Base-by-base conservation (phyloP, 768 basidiomycete genomes). In the Mycena kentingensis region DNA sequence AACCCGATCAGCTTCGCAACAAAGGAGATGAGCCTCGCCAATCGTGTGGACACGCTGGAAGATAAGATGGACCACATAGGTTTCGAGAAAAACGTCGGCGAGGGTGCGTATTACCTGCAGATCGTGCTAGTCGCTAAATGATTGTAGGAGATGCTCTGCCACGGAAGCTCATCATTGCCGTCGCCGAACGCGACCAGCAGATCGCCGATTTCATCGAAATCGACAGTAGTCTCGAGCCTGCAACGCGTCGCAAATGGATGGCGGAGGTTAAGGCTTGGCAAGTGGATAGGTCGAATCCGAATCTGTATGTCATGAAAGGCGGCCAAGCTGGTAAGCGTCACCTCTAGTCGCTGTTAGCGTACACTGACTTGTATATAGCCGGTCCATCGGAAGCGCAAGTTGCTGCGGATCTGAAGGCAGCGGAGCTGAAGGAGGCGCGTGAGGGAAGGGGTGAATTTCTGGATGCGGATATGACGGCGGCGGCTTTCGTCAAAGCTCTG, bases 1-100 rank as follows among this genome's bases (percentile, higher is more conserved):
- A n/a, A n/a, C n/a, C 47, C 53, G 0, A 42, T 57, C 1, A 61
- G 63, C 1, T 53, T 47, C 2, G 64, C 63, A 28, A 72, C 68
- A 0, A 61, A 62, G 13, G 69, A 74, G 21, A 73, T 69, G 70
- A 64, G 65, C 0, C 57, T 63, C 0, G 66, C 66, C 0, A 46
- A 55, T 1, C 52, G 63, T 0, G 44, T 60, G 3, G 68, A 70
- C 22, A 62, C 65, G 0, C 24, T 75, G 1, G 67, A 74, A 28
- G 39, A 61, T n/a, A 46, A 48, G 29, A 18, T 48, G 10, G 69
- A 71, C 26, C 49, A 61, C 15, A 56, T 32, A 2, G 57, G 57
- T 26, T 57, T 36, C 25, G 48, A 53, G 29, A 62, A 62, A 36
- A 56, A 58, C 18, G 13, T 56, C 0, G 26, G 45, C 0, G 22